Conservation (phyloP, 176 grass and related monocot species). For the Juncus inflexus region DNA sequence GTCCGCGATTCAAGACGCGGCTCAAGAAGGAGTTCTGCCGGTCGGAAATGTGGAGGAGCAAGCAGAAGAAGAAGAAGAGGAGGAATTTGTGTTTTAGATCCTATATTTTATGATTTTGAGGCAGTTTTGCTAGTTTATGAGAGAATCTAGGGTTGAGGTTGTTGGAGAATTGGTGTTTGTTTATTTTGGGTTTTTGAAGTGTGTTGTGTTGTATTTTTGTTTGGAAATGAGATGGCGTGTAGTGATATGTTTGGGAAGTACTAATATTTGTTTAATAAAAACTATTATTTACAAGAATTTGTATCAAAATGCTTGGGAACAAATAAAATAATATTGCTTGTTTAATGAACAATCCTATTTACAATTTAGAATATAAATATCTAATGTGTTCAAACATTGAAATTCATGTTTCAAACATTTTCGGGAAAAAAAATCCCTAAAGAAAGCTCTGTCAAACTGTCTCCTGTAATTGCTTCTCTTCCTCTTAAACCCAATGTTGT, state of each 20-base stretch:
- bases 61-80: constrained; percentile 58
- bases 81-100: constrained; percentile 68
- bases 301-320: no score
- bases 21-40: constrained; percentile 46
- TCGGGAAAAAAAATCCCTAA: constrained; percentile 93
- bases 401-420: constrained; percentile 50
- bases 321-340: no score
- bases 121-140: constrained; percentile 59
- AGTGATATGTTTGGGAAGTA: constrained; percentile 3
- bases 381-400: no score
- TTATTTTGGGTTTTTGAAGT: not conserved
- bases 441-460: constrained; percentile 88
- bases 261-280: not conserved
- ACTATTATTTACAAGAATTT: not conserved
- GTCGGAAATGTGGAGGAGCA: constrained; percentile 31
- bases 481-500: constrained; percentile 31
- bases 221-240: constrained; percentile 18
- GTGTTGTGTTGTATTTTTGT: constrained; percentile 1
- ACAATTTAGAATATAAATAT: no score
- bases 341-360: no score
- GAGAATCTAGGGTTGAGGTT: constrained; percentile 29
- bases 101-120: not conserved
- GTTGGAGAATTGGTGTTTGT: not conserved
- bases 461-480: constrained; percentile 74
- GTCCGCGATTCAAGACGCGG: constrained; percentile 47